Base-by-base conservation (phyloP, 2,329 filamentous ascomycete species). In the Microsporum ferrugineum region DNA sequence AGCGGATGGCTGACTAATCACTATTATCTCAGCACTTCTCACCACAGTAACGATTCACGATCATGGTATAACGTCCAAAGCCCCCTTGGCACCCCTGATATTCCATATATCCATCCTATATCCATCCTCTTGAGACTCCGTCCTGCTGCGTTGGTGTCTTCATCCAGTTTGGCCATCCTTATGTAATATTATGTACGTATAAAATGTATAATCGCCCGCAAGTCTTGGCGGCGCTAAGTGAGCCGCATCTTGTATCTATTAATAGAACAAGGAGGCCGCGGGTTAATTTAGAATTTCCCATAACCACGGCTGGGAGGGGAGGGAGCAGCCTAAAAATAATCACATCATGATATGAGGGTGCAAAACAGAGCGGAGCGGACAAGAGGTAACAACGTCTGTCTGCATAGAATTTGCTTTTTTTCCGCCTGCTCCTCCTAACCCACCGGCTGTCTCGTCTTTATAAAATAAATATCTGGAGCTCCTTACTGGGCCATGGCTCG, bases 401-500 rank as follows among this genome's bases (percentile, higher is more conserved):
- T 23, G 43, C 43, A 47, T 47, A 47, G 43, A 23, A 47, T 47
- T 47, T 47, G 43, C 27, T 47, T 47, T 47, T 43, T 43, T 43
- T 14, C 14, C 17, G 17, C n/a, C 39, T n/a, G 14, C 39, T 43
- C 43, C 43, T 47, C 7, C 23, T 29, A 29, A 53, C 49, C 17
- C 14, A 31, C 29, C 7, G 17, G 33, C 49, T 23, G 49, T 5
- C 29, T 1, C 29, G 10, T 2, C 49, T 29, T 53, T 12, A 23
- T 23, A 31, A 53, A 34, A 33, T 34, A 53, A 34, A 53, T 31
- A 53, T 29, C 49, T 12, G 12, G 29, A 53, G 55, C 14, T 33
- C 55, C 27, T 29, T 17, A 57, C 55, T 57, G 38, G 34, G 34
- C 31, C 55, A 66, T 66, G 65, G 62, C 62, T 43, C 63, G 61